Evolutionary conservation across 2,329 filamentous ascomycete species (phyloP), one percentile per base, ranked within the genome.

Genomic region (Mollisia scopiformis): DNA sequence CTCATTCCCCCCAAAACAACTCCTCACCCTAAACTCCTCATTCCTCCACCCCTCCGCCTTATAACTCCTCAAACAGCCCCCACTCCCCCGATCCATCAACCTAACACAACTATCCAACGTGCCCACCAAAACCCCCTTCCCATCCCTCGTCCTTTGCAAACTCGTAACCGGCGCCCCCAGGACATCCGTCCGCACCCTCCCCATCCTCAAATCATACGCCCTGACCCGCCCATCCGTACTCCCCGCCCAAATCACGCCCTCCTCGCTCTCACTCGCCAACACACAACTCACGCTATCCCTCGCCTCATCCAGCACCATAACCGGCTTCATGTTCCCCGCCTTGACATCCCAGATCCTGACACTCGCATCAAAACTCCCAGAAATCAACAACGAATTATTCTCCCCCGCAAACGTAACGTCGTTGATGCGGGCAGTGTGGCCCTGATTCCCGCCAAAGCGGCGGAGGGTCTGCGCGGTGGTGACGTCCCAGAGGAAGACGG

Each of bases 401-500:
- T 88, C 87, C 13, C 93, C 93, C 0, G 86, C 92, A 73, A 96
- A 96, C 2, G 84, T 80, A 3, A 94, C 91, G 49, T 86, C 84
- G 74, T 97, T 96, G 58, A 98, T 83, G 31, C 93, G 75, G 35
- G 74, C 73, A 1, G 64, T 70, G 33, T 75, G 73, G 66, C 75
- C 72, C 13, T 70, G 62, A 60, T 82, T 83, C 23, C 84, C 83
- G 19, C 82, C 82, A 75, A 94, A 95, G 28, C 95, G 84, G 23
- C 91, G 84, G 27, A 90, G 79, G 3, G 94, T 97, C 68, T 85
- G 82, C 19, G 90, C 92, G 2, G 88, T 90, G 50, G 89, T 82
- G 0, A 98, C 95, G 76, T 99, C 95, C 95, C 95, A 98, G 5
- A 97, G 82, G 73, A 97, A 97, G 0, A 97, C 92, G 63, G 85